phyloP scores from a whole-genome alignment of 805 yeast genomes.

The Hanseniaspora lindneri region DNA sequence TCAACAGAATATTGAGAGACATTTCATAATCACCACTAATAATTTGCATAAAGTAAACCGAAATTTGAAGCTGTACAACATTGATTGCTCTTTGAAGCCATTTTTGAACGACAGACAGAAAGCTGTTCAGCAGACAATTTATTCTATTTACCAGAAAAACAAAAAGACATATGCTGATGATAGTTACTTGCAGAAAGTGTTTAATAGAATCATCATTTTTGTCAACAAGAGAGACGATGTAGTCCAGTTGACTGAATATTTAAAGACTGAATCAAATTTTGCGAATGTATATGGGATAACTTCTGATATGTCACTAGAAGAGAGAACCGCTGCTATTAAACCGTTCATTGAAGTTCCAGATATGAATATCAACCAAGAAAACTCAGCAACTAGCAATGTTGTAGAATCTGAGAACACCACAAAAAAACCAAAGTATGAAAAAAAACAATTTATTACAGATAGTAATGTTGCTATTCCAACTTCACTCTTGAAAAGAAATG shows the following conservation, averaged over 20 bases:
- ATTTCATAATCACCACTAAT: slow-evolving; percentile 66
- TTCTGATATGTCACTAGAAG: slow-evolving; percentile 51
- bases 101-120: slow-evolving; percentile 72
- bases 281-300: slow-evolving; percentile 49
- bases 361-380: slow-evolving; percentile 27
- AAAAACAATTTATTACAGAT: slow-evolving; percentile 23
- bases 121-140: slow-evolving; percentile 78
- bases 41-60: slow-evolving; percentile 74
- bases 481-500: neutral
- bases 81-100: slow-evolving; percentile 68
- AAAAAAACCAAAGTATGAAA: neutral
- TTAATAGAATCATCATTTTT: slow-evolving; percentile 73
- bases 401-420: neutral
- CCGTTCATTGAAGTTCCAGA: slow-evolving; percentile 57
- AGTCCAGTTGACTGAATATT: slow-evolving; percentile 41
- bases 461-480: slow-evolving; percentile 28
- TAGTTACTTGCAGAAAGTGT: slow-evolving; percentile 36
- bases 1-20: slow-evolving; percentile 25
- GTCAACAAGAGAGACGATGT: slow-evolving; percentile 66
- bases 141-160: slow-evolving; percentile 74
- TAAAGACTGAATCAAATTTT: slow-evolving; percentile 41
- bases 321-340: slow-evolving; percentile 44
- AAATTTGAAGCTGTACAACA: slow-evolving; percentile 55
- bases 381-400: neutral
- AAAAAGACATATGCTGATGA: slow-evolving; percentile 38